These are phyloP conservation scores for Psilocybe cubensis DNA, from an alignment of 768 basidiomycete species.

Conservation along the genomic window DNA sequence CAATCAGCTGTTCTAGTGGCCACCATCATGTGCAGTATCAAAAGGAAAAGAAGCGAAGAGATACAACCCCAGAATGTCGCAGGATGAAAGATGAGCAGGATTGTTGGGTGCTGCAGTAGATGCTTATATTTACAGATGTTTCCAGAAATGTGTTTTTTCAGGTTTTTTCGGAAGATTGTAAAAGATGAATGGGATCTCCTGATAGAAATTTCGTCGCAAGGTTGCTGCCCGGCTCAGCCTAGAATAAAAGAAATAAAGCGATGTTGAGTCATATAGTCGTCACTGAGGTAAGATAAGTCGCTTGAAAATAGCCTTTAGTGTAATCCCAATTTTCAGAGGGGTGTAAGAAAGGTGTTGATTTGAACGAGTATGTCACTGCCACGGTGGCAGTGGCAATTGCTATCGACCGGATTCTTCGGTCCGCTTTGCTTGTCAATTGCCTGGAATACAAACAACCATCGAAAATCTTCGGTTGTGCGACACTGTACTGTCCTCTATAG, in stretches of 20 bases:
- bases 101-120: background rate
- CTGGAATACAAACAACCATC: background rate
- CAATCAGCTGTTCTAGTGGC: slow-evolving; percentile 3
- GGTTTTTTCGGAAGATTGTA: background rate
- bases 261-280: too few species aligned
- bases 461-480: background rate
- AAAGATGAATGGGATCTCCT: too few species aligned
- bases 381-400: too few species aligned
- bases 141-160: background rate
- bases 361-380: too few species aligned
- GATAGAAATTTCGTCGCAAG: too few species aligned
- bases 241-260: too few species aligned
- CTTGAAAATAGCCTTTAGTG: too few species aligned
- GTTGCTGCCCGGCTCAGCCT: too few species aligned
- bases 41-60: background rate
- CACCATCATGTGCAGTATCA: background rate
- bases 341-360: too few species aligned
- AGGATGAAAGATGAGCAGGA: background rate
- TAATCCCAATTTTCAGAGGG: too few species aligned
- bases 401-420: background rate
- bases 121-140: background rate
- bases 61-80: background rate
- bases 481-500: background rate
- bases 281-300: too few species aligned
- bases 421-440: background rate